Conservation (phyloP, 2,329 filamentous ascomycete genomes). For the Talaromyces sp. region DNA sequence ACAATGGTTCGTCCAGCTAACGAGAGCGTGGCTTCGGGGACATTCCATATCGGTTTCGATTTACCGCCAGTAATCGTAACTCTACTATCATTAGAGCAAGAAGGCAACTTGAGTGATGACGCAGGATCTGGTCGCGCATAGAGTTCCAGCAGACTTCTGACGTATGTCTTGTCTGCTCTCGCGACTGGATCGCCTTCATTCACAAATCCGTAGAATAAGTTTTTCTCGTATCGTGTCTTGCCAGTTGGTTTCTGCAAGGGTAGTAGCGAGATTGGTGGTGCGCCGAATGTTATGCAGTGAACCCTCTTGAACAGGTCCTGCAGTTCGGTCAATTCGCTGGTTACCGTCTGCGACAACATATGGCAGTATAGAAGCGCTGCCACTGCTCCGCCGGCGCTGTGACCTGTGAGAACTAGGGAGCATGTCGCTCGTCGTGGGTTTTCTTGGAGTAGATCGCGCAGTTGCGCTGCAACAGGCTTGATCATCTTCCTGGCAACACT, state of each 20-base stretch:
- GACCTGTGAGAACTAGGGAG: conserved; percentile 78
- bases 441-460: conserved; percentile 68
- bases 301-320: conserved; percentile 71
- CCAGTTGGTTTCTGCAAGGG: conserved; percentile 60
- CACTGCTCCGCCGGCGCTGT: conserved; percentile 81
- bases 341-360: conserved; percentile 55
- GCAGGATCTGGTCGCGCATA: conserved; percentile 55
- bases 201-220: conserved; percentile 72
- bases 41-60: conserved; percentile 51
- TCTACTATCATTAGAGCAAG: conserved; percentile 5
- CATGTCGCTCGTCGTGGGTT: conserved; percentile 64
- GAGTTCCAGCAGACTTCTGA: conserved; percentile 68
- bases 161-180: conserved; percentile 71
- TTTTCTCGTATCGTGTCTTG: conserved; percentile 54
- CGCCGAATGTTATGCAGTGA: conserved; percentile 83
- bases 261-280: conserved; percentile 70
- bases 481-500: conserved; percentile 73
- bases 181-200: conserved; percentile 84
- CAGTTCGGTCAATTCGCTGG: conserved; percentile 67
- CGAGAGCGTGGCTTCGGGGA: conserved; percentile 64
- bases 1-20: conserved; percentile 68
- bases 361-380: conserved; percentile 76
- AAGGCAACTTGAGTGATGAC: conserved; percentile 4
- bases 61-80: background rate
- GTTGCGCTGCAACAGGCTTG: conserved; percentile 64